These are phyloP conservation scores for Bipolaris victoriae DNA, from an alignment of 2,329 filamentous ascomycete genomes.

Conservation along the genomic window DNA sequence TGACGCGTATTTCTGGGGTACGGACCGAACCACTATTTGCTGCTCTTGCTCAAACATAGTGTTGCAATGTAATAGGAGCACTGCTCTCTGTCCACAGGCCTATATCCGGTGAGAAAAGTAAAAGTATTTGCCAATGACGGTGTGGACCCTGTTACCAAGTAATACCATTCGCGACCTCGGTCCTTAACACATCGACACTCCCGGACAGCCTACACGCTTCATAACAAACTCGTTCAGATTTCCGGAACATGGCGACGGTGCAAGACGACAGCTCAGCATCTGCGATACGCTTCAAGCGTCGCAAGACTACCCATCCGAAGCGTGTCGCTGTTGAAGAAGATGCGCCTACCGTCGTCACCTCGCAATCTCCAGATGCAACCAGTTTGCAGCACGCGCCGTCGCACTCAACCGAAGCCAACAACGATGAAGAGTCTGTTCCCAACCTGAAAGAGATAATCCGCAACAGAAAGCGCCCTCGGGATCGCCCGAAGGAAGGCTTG, in stretches of 20 bases:
- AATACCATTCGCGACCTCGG: conserved; percentile 8
- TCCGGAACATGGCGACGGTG: conserved; percentile 21
- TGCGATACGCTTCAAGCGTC: conserved; percentile 41
- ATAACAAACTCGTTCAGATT: conserved; percentile 3
- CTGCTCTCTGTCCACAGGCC: not conserved
- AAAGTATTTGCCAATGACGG: conserved; percentile 5
- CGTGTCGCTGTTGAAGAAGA: conserved; percentile 27
- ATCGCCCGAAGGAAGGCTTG: conserved; percentile 29
- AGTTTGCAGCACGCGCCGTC: conserved; percentile 14
- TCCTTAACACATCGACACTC: not conserved
- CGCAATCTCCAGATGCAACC: conserved; percentile 15
- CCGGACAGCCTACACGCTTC: not conserved
- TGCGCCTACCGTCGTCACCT: conserved; percentile 1
- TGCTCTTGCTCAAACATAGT: not conserved
- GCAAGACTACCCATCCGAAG: conserved; percentile 37
- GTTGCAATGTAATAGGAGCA: not conserved
- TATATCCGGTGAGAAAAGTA: not conserved
- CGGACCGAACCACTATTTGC: not conserved
- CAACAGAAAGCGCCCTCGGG: conserved; percentile 38
- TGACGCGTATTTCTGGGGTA: not conserved
- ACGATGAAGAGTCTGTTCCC: conserved; percentile 28
- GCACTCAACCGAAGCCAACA: conserved; percentile 11
- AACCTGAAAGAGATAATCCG: conserved; percentile 42
- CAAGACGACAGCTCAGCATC: conserved; percentile 24
- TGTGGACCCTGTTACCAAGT: not conserved